Conservation (phyloP, 257 asterid species). For the Solanum chaucha region DNA sequence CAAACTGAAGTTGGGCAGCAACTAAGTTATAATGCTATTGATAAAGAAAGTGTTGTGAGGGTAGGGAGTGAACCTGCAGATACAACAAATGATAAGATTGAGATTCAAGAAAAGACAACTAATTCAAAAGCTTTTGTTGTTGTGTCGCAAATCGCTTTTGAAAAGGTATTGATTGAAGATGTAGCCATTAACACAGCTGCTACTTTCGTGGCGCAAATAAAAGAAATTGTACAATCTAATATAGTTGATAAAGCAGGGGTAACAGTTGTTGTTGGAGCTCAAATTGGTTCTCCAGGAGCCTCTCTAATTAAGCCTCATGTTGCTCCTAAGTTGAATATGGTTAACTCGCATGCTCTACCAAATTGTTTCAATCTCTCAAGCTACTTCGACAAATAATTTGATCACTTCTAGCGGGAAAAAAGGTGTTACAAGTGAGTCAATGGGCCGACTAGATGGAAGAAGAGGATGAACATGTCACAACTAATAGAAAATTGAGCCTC, state of each 20-base stretch:
- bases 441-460: too few species aligned
- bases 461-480: too few species aligned
- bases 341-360: too few species aligned
- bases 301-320: too few species aligned
- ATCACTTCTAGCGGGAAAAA: too few species aligned
- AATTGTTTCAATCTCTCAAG: too few species aligned
- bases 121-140: neutral
- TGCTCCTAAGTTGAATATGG: too few species aligned
- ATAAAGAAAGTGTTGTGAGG: neutral
- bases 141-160: neutral
- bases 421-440: too few species aligned
- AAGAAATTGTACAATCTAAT: neutral
- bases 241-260: neutral
- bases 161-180: neutral
- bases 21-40: neutral
- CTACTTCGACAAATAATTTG: too few species aligned
- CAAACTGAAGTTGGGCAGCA: neutral
- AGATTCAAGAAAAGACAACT: neutral
- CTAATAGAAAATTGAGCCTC: too few species aligned
- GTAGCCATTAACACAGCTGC: neutral
- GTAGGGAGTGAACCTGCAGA: neutral
- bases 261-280: neutral
- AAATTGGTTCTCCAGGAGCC: neutral
- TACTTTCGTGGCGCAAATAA: neutral
- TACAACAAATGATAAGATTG: neutral